Evolutionary conservation across 306 rosid species (phyloP), one percentile per base, ranked within the genome.

Genomic region (Prunus mongolica): DNA sequence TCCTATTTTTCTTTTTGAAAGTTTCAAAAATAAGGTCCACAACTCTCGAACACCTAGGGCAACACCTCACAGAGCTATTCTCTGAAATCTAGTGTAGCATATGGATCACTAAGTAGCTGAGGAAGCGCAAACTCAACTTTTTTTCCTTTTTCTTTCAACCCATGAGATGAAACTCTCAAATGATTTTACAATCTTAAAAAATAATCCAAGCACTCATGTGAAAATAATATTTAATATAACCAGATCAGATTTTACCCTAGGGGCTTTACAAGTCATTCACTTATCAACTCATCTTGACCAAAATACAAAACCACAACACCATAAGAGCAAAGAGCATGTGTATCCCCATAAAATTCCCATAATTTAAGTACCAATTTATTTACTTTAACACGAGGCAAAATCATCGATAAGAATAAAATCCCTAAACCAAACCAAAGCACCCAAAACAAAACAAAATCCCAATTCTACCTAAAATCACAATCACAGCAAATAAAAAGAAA

Each of bases 131-230:
- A 34, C 50, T 38, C 56, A 6, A 8, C 9, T 25, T 5, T 46
- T 9, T 67, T 67, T 20, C n/a, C 34, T n/a, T 45, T 34, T 6
- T 63, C 5, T 30, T 16, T 28, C 67, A 62, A 1, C n/a, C 22
- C 45, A 18, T 6, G 2, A 62, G 45, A 28, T 62, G 38, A 47
- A 24, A 32, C 79, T 57, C 81, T 52, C 38, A 75, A 66, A 32
- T 28, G 72, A 72, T 67, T 56, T 75, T 64, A 75, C 34, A 63
- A 22, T 49, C 76, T 27, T 27, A 14, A 49, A 14, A 12, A 51
- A 4, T 24, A 58, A 57, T 13, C 57, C 15, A 38, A 61, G 11
- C 2, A 15, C 55, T 56, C 57, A 69, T n/a, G 11, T 14, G 34
- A 60, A 18, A 22, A 14, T 1, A 22, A 41, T 6, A 73, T 18